phyloP scores from a whole-genome alignment of 805 yeast genomes.

The Ogataea polymorpha region DNA sequence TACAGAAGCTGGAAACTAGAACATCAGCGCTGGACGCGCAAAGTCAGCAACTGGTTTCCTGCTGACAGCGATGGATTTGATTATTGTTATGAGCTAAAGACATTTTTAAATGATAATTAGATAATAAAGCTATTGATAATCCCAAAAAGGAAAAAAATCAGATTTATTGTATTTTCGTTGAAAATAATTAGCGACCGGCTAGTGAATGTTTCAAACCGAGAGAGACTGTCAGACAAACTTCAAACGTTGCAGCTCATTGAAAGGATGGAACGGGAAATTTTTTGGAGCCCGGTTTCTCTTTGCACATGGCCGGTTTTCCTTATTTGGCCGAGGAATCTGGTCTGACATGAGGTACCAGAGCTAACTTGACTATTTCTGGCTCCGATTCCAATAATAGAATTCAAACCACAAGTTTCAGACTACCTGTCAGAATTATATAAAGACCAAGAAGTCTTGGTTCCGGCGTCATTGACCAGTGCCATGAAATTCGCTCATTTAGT shows the following conservation, averaged over 20 bases:
- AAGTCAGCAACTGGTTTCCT: constrained; percentile 37
- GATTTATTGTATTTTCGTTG: background rate
- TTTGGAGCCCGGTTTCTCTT: background rate
- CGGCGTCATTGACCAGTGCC: background rate
- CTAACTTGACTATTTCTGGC: background rate
- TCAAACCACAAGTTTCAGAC: background rate
- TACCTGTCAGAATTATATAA: constrained; percentile 8
- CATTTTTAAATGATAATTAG: constrained; percentile 27
- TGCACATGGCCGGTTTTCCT: background rate
- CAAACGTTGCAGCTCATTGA: constrained; percentile 1
- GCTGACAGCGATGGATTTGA: constrained; percentile 24
- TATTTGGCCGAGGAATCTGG: background rate
- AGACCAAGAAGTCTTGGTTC: background rate
- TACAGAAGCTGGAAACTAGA: constrained; percentile 31
- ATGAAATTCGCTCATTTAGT: constrained; percentile 3
- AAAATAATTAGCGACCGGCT: too few relatives aligned
- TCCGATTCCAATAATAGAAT: background rate
- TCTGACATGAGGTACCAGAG: background rate
- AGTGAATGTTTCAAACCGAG: too few relatives aligned
- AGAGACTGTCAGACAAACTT: background rate
- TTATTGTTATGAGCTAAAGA: constrained; percentile 32
- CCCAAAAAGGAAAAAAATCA: constrained; percentile 16
- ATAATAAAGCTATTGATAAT: constrained; percentile 9
- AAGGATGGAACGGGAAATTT: background rate
- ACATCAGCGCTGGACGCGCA: constrained; percentile 34